Conservation (phyloP, 352 stramenopile genomes). For the Pythium oligandrum region DNA sequence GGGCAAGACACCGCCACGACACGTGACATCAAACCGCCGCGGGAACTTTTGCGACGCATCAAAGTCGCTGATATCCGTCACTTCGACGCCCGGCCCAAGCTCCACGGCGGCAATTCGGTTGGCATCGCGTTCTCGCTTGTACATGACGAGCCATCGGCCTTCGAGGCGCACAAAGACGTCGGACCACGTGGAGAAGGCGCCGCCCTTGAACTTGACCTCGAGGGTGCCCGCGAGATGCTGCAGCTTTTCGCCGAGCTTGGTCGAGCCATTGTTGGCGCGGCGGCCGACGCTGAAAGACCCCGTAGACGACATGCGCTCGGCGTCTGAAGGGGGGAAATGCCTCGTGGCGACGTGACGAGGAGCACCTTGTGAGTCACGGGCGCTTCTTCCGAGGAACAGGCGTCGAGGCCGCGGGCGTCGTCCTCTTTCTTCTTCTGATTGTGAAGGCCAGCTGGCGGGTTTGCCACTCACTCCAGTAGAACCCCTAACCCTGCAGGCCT, state of each 20-base stretch:
- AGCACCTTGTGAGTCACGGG: no score
- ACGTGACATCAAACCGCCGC: constrained; percentile 66
- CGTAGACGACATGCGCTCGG: no score
- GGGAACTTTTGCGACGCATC: constrained; percentile 70
- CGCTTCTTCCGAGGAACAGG: no score
- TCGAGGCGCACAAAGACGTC: constrained; percentile 60
- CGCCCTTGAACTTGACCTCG: constrained; percentile 67
- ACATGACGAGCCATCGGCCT: constrained; percentile 65
- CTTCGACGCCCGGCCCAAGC: constrained; percentile 53
- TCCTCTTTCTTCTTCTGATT: no score
- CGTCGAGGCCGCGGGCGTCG: no score
- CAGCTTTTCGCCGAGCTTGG: constrained; percentile 28
- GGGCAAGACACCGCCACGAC: constrained; percentile 62
- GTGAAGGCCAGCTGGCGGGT: no score
- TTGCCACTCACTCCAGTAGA: no score
- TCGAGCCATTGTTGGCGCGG: constrained; percentile 11
- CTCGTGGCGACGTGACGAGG: no score
- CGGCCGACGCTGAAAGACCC: background rate
- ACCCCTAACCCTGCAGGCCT: no score
- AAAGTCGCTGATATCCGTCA: constrained; percentile 55
- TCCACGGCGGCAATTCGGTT: constrained; percentile 60
- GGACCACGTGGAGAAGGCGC: constrained; percentile 61
- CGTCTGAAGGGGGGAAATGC: no score
- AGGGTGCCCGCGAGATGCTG: constrained; percentile 49
- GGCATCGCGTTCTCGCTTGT: constrained; percentile 61